Evolutionary conservation across 345 rosid genomes (phyloP).

Genomic region (Moricandia arvensis): DNA sequence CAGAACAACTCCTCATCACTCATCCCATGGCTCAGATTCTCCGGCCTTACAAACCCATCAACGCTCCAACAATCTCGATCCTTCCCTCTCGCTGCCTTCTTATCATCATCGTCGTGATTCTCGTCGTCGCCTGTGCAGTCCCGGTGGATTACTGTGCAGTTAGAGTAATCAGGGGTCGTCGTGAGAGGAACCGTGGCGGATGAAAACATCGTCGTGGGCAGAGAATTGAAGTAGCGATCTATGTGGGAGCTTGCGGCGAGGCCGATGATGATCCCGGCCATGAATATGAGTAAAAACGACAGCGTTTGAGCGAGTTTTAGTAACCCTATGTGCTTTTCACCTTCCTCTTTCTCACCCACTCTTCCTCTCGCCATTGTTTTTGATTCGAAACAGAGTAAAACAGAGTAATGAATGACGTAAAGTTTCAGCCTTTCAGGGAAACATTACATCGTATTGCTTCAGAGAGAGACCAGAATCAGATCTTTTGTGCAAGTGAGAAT

Average conservation of each 20-base stretch:
- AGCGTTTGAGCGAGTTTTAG: slow-evolving; percentile 67
- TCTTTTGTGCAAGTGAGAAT: slow-evolving; percentile 20
- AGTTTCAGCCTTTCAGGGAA: slow-evolving; percentile 27
- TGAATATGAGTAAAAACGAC: slow-evolving; percentile 70
- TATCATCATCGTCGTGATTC: not conserved
- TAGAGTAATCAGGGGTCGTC: slow-evolving; percentile 18
- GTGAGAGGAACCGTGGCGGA: not conserved
- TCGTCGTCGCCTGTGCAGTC: slow-evolving; percentile 40
- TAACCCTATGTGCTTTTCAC: slow-evolving; percentile 54
- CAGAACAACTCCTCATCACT: slow-evolving; percentile 67
- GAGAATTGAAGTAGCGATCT: slow-evolving; percentile 48
- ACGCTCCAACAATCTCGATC: slow-evolving; percentile 47
- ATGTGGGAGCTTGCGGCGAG: slow-evolving; percentile 66
- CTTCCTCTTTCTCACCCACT: slow-evolving; percentile 53
- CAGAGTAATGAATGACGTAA: not conserved
- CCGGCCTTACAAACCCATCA: slow-evolving; percentile 50
- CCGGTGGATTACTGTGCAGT: slow-evolving; percentile 37
- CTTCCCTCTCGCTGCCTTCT: not conserved
- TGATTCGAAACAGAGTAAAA: not conserved
- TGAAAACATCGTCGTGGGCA: not conserved
- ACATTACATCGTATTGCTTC: slow-evolving; percentile 1
- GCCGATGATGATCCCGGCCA: slow-evolving; percentile 79
- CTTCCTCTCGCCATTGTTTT: slow-evolving; percentile 34
- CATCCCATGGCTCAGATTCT: slow-evolving; percentile 56
- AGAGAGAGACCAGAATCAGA: slow-evolving; percentile 10